phyloP scores from a whole-genome alignment of 1,284 basidiomycete species.

The Leccinum fuscescens region DNA sequence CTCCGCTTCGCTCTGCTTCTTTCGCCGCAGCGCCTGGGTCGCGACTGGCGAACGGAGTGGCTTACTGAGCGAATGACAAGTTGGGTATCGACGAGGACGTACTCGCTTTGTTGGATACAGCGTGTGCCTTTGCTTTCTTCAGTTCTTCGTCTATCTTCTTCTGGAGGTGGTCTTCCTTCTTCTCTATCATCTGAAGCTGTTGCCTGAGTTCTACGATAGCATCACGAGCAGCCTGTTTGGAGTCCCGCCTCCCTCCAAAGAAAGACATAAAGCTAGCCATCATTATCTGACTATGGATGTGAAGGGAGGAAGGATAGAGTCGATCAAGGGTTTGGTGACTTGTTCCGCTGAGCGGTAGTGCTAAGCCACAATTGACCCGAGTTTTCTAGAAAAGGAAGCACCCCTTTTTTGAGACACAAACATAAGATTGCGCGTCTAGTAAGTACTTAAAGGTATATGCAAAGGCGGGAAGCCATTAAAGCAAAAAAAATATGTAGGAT shows the following conservation, averaged over 20 bases:
- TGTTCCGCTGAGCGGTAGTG: conserved; percentile 5
- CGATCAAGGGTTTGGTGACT: conserved; percentile 1
- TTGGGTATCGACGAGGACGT: conserved; percentile 35
- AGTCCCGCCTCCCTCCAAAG: conserved; percentile 75
- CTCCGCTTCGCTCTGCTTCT: conserved; percentile 90
- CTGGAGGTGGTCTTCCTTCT: conserved; percentile 97
- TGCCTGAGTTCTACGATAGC: conserved; percentile 86
- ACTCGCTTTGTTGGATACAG: conserved; percentile 93
- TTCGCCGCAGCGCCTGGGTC: conserved; percentile 89
- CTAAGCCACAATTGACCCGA: conserved; percentile 12
- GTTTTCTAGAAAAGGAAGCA: conserved; percentile 23
- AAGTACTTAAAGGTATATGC: conserved; percentile 15
- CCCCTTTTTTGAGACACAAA: conserved; percentile 13
- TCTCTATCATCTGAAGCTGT: conserved; percentile 95
- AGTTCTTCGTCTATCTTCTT: conserved; percentile 97
- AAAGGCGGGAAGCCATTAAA: conserved; percentile 28
- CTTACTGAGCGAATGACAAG: conserved; percentile 5
- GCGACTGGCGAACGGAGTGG: conserved; percentile 41
- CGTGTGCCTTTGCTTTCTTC: conserved; percentile 91
- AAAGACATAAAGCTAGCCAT: conserved; percentile 90
- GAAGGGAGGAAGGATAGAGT: conserved; percentile 4
- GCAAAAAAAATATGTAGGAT: conserved; percentile 17
- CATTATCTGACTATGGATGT: conserved; percentile 38
- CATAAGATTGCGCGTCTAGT: conserved; percentile 24
- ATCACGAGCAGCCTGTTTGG: conserved; percentile 78